phyloP scores from a whole-genome alignment of 176 grass and related monocot species.

The Neostapfia colusana region DNA sequence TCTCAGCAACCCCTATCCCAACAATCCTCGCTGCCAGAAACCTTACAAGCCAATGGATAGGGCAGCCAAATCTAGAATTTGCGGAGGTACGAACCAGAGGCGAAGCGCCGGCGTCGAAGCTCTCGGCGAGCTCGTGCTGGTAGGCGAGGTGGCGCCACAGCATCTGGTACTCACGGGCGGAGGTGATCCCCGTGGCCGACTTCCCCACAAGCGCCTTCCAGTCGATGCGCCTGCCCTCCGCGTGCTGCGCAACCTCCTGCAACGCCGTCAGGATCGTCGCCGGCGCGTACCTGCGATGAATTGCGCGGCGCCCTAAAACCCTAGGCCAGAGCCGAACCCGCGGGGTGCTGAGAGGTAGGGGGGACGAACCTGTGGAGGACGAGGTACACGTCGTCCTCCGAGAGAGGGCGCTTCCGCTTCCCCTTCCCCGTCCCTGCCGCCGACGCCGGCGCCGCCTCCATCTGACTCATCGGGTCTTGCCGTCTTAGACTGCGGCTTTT shows the following conservation, averaged over 20 bases:
- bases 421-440: constrained; percentile 7
- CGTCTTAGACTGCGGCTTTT: not conserved
- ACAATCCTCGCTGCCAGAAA: not conserved
- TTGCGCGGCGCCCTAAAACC: constrained; percentile 50
- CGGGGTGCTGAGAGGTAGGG: not conserved
- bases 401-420: constrained; percentile 59
- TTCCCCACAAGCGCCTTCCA: constrained; percentile 60
- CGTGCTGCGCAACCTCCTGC: constrained; percentile 70
- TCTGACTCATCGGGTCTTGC: constrained; percentile 6
- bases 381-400: constrained; percentile 74
- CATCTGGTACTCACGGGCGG: constrained; percentile 90
- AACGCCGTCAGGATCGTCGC: constrained; percentile 65
- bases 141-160: constrained; percentile 92
- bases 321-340: constrained; percentile 19
- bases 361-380: constrained; percentile 68
- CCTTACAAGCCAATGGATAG: not conserved
- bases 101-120: constrained; percentile 39
- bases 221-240: constrained; percentile 46
- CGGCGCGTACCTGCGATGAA: constrained; percentile 61
- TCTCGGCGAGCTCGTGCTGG: constrained; percentile 42
- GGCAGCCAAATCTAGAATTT: not conserved
- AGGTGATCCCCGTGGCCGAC: constrained; percentile 75
- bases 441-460: not conserved
- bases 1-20: not conserved
- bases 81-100: constrained; percentile 61